Percentiles rank a stretch among this genome's conserved stretches.
phyloP scores from a whole-genome alignment of 2,329 filamentous ascomycete genomes.

The Calonectria honghensis region DNA sequence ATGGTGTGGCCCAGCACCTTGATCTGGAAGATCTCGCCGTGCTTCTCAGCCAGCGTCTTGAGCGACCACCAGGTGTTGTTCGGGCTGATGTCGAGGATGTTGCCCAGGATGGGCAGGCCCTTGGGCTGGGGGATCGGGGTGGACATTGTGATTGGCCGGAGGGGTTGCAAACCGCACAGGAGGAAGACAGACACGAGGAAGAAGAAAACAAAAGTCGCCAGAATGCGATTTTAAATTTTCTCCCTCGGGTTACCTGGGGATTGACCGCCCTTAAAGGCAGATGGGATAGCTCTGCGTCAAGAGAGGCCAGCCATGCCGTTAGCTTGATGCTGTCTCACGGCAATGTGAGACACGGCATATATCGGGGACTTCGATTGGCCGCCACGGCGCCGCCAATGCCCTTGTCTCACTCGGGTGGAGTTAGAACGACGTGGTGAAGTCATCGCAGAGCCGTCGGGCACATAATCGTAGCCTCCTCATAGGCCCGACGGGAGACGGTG shows the following conservation, averaged over 20 bases:
- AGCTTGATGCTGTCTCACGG: constrained; percentile 34
- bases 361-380: constrained; percentile 28
- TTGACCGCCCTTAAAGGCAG: constrained; percentile 36
- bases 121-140: constrained; percentile 59
- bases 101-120: constrained; percentile 61
- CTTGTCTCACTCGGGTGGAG: constrained; percentile 38
- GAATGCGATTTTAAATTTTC: not conserved
- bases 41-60: constrained; percentile 59
- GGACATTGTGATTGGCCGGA: constrained; percentile 55
- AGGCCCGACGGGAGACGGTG: constrained; percentile 19
- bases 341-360: constrained; percentile 33
- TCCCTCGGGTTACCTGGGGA: not conserved
- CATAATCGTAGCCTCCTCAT: constrained; percentile 25
- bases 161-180: not conserved
- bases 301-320: constrained; percentile 19
- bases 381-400: constrained; percentile 16
- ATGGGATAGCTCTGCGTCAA: constrained; percentile 27
- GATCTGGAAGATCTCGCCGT: constrained; percentile 64
- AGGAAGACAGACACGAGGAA: not conserved
- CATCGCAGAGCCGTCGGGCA: constrained; percentile 24
- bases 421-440: constrained; percentile 23
- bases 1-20: constrained; percentile 59
- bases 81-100: constrained; percentile 60
- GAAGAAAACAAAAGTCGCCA: not conserved
- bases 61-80: constrained; percentile 62